Base-by-base conservation (phyloP, 139 green algal species). In the Zygnema cylindricum region DNA sequence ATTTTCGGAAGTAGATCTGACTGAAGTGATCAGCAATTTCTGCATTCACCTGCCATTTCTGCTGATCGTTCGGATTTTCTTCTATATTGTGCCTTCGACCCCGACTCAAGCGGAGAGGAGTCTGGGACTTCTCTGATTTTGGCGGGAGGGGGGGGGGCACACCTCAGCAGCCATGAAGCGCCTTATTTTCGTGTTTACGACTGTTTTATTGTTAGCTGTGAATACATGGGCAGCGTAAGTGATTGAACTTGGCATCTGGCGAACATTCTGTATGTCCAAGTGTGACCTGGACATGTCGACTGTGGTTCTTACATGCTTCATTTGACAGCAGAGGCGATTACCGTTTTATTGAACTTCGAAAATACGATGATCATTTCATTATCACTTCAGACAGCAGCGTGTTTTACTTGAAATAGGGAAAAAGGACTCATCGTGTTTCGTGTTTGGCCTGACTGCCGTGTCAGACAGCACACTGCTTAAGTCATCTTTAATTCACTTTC, bases 151-250 rank as follows among this genome's bases (percentile, higher is more conserved):
- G 49, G 49, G 7, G 16, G 49, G 49, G 49, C 49, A 63, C 49
- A 16, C 16, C 49, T 63, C 16, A 16, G 16, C 49, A 16, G 49
- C 7, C 7, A 63, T 63, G 49, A 63, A 63, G 49, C 49, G 49
- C 7, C 16, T 16, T 63, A 7, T 25, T 25, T 16, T 63, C 7
- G 16, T 7, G 16, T 25, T 63, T 63, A 16, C 16, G 49, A 16
- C 16, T 16, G 16, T 63, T 16, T 79, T 79, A 16, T 16, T 79
- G 71, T 11, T 43, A 79, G 71, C 16, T 79, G 11, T 79, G 16
- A 16, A 79, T 3, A 16, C 38, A 23, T 79, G 7, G 71, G 71
- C 71, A 79, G 71, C 36, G 71, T 79, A 16, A 79, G 71, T 79
- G 11, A 43, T 73, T 30, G 30, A 35, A 73, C 30, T 73, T 30